These are phyloP conservation scores for Fusarium neocosmosporiellum DNA, from an alignment of 2,329 filamentous ascomycete species.

Conservation along the genomic window DNA sequence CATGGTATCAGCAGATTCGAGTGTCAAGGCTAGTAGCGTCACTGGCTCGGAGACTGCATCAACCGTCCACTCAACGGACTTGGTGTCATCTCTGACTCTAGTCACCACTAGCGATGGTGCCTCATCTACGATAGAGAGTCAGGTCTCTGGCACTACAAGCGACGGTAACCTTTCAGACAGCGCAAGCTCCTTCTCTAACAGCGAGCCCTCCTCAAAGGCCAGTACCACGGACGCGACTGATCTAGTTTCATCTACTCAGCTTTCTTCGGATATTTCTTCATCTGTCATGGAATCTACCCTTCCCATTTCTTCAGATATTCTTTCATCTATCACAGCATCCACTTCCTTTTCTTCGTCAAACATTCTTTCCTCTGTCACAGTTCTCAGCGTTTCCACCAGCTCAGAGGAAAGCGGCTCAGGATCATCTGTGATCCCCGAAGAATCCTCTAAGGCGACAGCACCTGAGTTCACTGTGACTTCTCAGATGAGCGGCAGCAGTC, in stretches of 20 bases:
- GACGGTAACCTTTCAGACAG: not conserved
- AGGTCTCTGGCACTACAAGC: not conserved
- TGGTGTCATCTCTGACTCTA: conserved; percentile 2
- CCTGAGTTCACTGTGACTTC: not conserved
- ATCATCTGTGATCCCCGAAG: not conserved
- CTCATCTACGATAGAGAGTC: not conserved
- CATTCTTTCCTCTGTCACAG: not conserved
- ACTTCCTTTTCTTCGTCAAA: not conserved
- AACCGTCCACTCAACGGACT: conserved; percentile 1
- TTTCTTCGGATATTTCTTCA: not conserved
- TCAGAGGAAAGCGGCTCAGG: not conserved
- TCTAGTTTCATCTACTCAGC: not conserved
- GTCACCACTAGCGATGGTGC: not conserved
- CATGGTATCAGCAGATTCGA: conserved; percentile 30
- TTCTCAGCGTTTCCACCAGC: not conserved
- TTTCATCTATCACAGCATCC: not conserved
- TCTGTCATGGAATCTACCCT: not conserved
- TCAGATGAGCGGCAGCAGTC: not conserved
- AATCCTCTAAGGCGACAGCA: not conserved
- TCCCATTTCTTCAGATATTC: not conserved
- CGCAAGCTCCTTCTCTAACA: not conserved
- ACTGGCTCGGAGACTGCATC: conserved; percentile 18
- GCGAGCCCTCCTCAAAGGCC: not conserved
- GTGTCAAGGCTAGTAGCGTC: conserved; percentile 29
- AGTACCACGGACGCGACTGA: not conserved